Evolutionary conservation across 192 early-diverging fungal species (phyloP).

Genomic region (Gonapodya prolifera): DNA sequence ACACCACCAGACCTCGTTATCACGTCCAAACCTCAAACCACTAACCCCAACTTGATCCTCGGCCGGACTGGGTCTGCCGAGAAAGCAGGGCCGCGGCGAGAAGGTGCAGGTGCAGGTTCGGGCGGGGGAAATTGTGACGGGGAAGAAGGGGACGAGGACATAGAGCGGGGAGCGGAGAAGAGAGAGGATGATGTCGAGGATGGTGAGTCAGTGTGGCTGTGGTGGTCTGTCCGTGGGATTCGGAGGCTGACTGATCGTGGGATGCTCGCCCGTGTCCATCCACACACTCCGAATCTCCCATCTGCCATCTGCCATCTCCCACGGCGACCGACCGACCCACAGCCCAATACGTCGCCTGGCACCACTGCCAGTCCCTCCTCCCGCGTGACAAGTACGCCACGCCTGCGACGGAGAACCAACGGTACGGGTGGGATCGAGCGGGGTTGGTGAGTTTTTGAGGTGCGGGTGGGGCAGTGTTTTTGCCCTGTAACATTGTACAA

Average conservation of each 20-base stretch:
- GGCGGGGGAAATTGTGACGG: no score
- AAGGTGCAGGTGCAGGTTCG: no score
- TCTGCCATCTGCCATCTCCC: no score
- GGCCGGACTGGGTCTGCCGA: not conserved
- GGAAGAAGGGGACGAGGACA: no score
- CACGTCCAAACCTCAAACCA: not conserved
- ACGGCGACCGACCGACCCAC: no score
- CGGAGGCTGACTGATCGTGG: no score
- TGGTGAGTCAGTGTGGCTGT: no score
- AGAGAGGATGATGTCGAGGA: not conserved
- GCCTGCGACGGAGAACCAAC: not conserved
- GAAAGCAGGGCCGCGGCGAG: not conserved
- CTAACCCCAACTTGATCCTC: not conserved
- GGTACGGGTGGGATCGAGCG: not conserved
- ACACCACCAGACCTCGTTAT: not conserved
- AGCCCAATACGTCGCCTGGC: not conserved
- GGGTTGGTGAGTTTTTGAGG: not conserved
- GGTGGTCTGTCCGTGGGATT: no score
- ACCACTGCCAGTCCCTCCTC: not conserved
- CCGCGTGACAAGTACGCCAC: not conserved
- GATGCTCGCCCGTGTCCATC: no score
- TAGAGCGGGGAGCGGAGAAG: not conserved
- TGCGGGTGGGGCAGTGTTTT: not conserved
- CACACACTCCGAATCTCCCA: no score
- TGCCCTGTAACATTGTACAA: not conserved